Percentiles rank a stretch among this genome's conserved stretches.
phyloP scores from a whole-genome alignment of 2,329 filamentous ascomycete species.

The Ophiostoma ulmi region DNA sequence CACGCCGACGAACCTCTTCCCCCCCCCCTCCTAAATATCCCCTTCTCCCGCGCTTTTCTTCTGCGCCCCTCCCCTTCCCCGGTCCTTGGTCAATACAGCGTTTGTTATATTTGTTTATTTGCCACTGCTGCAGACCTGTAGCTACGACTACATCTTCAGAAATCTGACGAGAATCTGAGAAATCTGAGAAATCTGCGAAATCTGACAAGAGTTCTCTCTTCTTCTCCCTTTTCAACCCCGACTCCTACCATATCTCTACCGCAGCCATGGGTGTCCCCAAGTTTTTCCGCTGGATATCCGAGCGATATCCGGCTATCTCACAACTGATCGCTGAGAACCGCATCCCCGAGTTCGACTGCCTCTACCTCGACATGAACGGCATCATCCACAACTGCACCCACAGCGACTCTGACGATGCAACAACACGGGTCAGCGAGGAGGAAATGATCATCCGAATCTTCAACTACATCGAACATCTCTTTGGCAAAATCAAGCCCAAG shows the following conservation, averaged over 20 bases:
- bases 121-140: background rate
- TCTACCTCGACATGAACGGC: conserved; percentile 98
- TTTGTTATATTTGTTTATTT: background rate
- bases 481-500: conserved; percentile 97
- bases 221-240: conserved; percentile 14
- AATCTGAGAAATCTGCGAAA: background rate
- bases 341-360: conserved; percentile 96
- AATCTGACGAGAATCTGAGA: background rate
- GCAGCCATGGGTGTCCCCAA: conserved; percentile 58
- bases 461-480: conserved; percentile 98
- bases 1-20: background rate
- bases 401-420: conserved; percentile 87
- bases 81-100: background rate
- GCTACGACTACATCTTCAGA: background rate
- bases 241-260: background rate
- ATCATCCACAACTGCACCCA: conserved; percentile 99
- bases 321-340: conserved; percentile 98
- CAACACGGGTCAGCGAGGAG: conserved; percentile 90
- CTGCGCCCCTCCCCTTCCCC: background rate
- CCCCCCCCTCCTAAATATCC: background rate
- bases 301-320: conserved; percentile 97
- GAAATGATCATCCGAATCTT: conserved; percentile 99
- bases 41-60: background rate
- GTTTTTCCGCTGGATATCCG: conserved; percentile 98
- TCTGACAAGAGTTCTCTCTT: conserved; percentile 10